Conservation (phyloP, 306 rosid species). For the Luffa aegyptiaca region DNA sequence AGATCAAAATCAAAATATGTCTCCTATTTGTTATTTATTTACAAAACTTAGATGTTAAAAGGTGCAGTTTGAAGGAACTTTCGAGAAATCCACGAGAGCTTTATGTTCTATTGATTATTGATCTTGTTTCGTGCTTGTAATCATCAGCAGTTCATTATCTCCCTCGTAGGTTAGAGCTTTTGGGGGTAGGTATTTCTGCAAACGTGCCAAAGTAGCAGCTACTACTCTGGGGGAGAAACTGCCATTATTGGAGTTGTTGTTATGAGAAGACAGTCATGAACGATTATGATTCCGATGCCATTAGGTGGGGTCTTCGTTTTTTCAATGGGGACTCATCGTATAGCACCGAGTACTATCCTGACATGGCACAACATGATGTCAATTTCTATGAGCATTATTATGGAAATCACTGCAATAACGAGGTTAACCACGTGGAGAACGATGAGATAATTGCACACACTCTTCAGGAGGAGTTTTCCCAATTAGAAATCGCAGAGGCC, state of each 20-base stretch:
- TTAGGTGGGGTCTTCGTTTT: conserved; percentile 56
- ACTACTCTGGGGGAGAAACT: neutral
- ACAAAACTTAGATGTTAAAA: neutral
- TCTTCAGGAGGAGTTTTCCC: conserved; percentile 76
- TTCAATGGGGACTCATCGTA: conserved; percentile 35
- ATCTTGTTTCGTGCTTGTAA: neutral
- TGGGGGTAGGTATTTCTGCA: neutral
- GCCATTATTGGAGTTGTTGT: neutral
- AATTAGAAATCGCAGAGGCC: conserved; percentile 35
- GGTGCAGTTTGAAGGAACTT: neutral
- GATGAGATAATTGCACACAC: conserved; percentile 75
- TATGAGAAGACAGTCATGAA: conserved; percentile 33
- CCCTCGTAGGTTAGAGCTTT: neutral
- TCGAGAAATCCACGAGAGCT: neutral
- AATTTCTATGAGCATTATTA: conserved; percentile 30
- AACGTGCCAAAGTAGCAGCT: neutral
- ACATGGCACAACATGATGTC: conserved; percentile 26
- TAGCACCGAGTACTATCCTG: conserved; percentile 35
- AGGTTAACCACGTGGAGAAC: conserved; percentile 47
- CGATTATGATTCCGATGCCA: conserved; percentile 48
- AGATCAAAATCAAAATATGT: neutral
- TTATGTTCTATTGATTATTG: neutral
- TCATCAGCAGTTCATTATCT: neutral
- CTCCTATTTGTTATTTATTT: neutral
- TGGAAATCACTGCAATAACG: conserved; percentile 36